phyloP scores from a whole-genome alignment of 495 filamentous ascomycete genomes.

The Cercophora newfieldiana region DNA sequence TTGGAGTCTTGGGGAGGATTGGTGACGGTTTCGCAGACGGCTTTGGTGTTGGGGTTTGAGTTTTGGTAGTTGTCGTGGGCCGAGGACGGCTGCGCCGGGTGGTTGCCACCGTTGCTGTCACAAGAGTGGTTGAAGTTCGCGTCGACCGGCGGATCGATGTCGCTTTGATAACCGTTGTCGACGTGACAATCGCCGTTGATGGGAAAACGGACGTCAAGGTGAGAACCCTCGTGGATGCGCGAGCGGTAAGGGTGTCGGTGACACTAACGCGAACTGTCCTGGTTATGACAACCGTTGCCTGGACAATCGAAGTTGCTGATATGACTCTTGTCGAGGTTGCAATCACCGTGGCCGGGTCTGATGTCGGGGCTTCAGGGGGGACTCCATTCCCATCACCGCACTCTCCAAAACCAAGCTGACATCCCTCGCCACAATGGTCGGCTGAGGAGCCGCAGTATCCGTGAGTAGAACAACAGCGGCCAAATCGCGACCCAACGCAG shows the following conservation, averaged over 20 bases:
- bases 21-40: neutral
- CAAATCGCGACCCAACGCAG: slow-evolving; percentile 35
- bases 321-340: neutral
- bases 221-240: neutral
- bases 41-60: neutral
- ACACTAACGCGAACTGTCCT: neutral
- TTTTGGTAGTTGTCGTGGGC: neutral
- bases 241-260: neutral
- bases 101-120: neutral
- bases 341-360: neutral
- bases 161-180: neutral
- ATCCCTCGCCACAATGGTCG: slow-evolving; percentile 30
- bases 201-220: neutral
- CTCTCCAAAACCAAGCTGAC: neutral
- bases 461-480: slow-evolving; percentile 39
- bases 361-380: neutral
- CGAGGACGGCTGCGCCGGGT: neutral
- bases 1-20: neutral
- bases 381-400: neutral
- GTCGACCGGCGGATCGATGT: neutral
- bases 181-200: neutral
- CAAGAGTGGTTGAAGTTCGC: neutral
- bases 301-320: neutral
- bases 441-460: slow-evolving; percentile 33
- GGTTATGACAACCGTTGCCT: neutral